Conservation (phyloP, 1,284 basidiomycete genomes). For the Cystobasidiaceae sp. region DNA sequence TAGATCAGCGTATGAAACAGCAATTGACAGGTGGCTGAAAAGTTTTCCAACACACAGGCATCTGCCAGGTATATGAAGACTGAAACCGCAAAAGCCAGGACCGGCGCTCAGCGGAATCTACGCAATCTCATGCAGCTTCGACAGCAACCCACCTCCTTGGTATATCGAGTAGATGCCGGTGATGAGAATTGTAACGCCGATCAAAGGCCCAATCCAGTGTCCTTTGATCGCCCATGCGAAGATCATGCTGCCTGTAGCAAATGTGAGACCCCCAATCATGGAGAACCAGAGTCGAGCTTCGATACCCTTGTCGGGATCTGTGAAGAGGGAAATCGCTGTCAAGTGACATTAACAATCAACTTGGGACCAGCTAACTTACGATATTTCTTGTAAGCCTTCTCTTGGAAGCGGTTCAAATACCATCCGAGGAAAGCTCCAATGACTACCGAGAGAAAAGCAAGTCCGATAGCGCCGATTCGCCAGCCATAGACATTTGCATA, state of each 20-base stretch:
- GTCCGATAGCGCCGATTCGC: slow-evolving; percentile 34
- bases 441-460: slow-evolving; percentile 35
- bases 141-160: slow-evolving; percentile 31
- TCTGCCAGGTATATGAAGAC: slow-evolving; percentile 68
- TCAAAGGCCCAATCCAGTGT: slow-evolving; percentile 48
- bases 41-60: slow-evolving; percentile 31
- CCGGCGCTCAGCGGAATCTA: too few relatives aligned
- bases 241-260: slow-evolving; percentile 60
- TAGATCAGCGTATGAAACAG: too few relatives aligned
- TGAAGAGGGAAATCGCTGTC: slow-evolving; percentile 32
- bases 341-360: neutral
- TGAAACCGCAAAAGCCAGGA: too few relatives aligned
- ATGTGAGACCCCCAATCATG: slow-evolving; percentile 58
- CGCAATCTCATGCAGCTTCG: too few relatives aligned
- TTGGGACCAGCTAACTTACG: neutral
- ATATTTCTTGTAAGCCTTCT: slow-evolving; percentile 22
- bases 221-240: slow-evolving; percentile 46
- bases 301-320: slow-evolving; percentile 57
- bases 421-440: slow-evolving; percentile 35
- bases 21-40: too few relatives aligned
- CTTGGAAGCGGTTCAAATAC: slow-evolving; percentile 20
- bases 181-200: slow-evolving; percentile 43
- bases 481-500: slow-evolving; percentile 31
- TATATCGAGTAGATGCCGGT: slow-evolving; percentile 45
- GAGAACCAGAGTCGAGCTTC: slow-evolving; percentile 70